Conservation (phyloP, 2,329 filamentous ascomycete species). For the Fusarium lyarnte region DNA sequence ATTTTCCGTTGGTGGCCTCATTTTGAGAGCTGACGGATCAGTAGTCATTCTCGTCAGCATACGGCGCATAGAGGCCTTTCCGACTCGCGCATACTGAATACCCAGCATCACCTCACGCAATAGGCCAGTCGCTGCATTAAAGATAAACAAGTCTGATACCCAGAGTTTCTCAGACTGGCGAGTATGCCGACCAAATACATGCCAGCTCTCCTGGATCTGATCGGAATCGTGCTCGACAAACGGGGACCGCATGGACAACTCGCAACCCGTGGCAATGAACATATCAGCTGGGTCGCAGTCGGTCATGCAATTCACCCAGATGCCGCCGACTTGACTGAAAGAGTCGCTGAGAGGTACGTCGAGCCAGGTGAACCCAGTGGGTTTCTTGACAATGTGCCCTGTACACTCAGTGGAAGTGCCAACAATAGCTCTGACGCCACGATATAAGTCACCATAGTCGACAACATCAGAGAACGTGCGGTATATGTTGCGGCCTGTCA, state of each 20-base stretch:
- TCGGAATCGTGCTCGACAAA: background rate
- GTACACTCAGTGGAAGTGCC: background rate
- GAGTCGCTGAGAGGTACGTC: background rate
- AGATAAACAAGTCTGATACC: conserved; percentile 1
- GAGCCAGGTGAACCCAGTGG: background rate
- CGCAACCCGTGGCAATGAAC: background rate
- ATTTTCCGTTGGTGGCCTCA: background rate
- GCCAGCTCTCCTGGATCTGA: background rate
- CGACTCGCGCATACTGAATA: background rate
- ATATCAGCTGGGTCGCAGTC: background rate
- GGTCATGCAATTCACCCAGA: conserved; percentile 2
- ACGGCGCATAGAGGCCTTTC: background rate
- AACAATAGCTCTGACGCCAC: background rate
- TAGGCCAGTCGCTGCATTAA: background rate
- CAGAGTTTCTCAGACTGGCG: background rate
- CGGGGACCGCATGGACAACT: background rate
- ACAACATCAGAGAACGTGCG: background rate
- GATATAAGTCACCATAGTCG: background rate
- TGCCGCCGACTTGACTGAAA: background rate
- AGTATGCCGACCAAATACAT: background rate
- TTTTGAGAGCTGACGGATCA: background rate
- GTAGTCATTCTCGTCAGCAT: background rate
- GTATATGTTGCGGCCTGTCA: conserved; percentile 1
- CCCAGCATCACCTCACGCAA: background rate
- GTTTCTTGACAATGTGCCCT: background rate